Conservation (phyloP, 257 asterid genomes). For the Schizonepeta tenuifolia region DNA sequence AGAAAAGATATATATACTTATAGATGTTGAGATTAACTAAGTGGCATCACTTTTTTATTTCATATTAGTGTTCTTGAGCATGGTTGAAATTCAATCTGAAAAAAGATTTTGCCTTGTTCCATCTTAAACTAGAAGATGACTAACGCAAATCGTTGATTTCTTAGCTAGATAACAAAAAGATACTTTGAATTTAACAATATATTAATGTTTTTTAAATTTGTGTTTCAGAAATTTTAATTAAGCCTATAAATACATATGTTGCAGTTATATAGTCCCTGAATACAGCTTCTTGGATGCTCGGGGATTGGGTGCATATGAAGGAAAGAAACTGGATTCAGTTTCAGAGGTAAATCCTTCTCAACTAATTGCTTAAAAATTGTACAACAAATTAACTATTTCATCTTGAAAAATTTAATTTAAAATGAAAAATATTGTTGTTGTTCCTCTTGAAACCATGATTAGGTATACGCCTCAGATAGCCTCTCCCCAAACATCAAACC, state of each 20-base stretch:
- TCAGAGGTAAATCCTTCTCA: conserved; percentile 53
- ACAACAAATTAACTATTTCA: not conserved
- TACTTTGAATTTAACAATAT: not conserved
- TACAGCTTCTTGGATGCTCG: conserved; percentile 99
- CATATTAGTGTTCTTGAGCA: no score
- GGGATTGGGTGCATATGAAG: conserved; percentile 96
- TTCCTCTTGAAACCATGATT: conserved; percentile 5
- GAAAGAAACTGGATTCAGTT: conserved; percentile 64
- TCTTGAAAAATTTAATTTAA: no score
- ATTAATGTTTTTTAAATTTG: conserved; percentile 14
- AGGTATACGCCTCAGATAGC: conserved; percentile 84
- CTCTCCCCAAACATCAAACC: conserved; percentile 78
- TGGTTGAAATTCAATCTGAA: no score
- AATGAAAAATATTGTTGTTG: not conserved
- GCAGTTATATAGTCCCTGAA: conserved; percentile 85
- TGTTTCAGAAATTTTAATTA: not conserved
- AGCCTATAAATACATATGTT: conserved; percentile 1
- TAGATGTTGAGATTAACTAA: no score
- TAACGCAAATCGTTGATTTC: no score
- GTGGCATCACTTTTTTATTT: no score
- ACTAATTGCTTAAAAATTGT: no score
- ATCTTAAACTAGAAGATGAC: conserved; percentile 6
- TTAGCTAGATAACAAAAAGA: not conserved
- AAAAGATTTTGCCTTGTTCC: not conserved
- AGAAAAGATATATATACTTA: no score